Conservation (phyloP, 495 filamentous ascomycete species). For the Chlorociboria aeruginascens region DNA sequence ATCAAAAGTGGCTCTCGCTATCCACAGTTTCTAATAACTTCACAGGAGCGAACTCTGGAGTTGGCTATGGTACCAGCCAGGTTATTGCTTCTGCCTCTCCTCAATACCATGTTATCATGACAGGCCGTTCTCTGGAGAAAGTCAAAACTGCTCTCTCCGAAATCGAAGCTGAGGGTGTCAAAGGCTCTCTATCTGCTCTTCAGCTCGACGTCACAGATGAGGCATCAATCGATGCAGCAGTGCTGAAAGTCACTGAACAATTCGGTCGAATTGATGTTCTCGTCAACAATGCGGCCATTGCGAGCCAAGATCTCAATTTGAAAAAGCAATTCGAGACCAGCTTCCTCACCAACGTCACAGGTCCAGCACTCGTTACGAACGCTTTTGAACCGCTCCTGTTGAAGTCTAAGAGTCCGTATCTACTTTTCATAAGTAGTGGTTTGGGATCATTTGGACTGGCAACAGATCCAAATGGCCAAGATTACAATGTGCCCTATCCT, state of each 20-base stretch:
- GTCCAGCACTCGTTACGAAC: conserved; percentile 23
- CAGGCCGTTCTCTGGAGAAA: conserved; percentile 21
- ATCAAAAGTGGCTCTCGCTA: too few species aligned
- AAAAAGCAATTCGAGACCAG: not conserved
- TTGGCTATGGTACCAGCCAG: conserved; percentile 24
- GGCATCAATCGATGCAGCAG: conserved; percentile 27
- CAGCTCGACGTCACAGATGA: conserved; percentile 32
- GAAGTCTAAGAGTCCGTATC: conserved; percentile 23
- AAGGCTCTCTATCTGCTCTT: not conserved
- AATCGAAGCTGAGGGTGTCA: conserved; percentile 13
- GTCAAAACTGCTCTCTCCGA: conserved; percentile 20
- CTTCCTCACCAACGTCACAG: conserved; percentile 26
- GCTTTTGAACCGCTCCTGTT: conserved; percentile 27
- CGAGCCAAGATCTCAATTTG: conserved; percentile 9
- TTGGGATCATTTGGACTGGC: conserved; percentile 24
- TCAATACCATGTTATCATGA: conserved; percentile 27
- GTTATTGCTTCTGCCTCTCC: conserved; percentile 18
- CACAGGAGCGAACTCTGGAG: conserved; percentile 25
- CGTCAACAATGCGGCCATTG: conserved; percentile 45
- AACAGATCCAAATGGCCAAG: not conserved
- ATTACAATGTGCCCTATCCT: not conserved
- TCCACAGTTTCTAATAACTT: too few species aligned
- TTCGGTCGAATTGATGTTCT: conserved; percentile 38
- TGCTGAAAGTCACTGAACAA: conserved; percentile 18
- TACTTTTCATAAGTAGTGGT: conserved; percentile 23